Percentiles rank a stretch among this genome's conserved stretches.
These are phyloP conservation scores for Cardiospermum halicacabum DNA, from an alignment of 345 rosid genomes.

Conservation along the genomic window DNA sequence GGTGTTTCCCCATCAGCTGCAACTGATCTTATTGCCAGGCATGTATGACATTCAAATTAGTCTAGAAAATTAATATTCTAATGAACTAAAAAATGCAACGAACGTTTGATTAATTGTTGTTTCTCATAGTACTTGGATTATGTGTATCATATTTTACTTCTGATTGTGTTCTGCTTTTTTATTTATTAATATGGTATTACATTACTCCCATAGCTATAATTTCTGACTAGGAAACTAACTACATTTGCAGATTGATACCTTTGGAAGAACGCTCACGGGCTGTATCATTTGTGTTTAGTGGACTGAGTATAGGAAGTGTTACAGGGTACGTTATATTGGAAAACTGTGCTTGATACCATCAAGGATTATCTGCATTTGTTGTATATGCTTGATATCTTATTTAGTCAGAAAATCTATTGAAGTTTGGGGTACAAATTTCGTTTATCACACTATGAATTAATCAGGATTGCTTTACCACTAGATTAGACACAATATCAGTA, in stretches of 20 bases:
- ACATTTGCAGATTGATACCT: conserved; percentile 67
- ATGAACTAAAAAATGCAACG: neutral
- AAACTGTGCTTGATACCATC: conserved; percentile 8
- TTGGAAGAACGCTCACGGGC: conserved; percentile 89
- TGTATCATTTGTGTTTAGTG: conserved; percentile 88
- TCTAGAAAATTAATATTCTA: conserved; percentile 17
- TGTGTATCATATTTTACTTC: neutral
- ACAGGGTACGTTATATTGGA: conserved; percentile 55
- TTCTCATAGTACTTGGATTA: conserved; percentile 5
- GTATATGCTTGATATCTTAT: conserved; percentile 11
- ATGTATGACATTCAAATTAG: conserved; percentile 34
- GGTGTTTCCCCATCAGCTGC: conserved; percentile 99
- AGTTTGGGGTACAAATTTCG: neutral
- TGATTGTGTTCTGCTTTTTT: neutral
- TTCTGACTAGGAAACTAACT: conserved; percentile 12
- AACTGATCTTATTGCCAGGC: conserved; percentile 97
- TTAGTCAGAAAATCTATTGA: neutral
- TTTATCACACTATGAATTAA: neutral
- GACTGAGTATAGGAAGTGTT: conserved; percentile 90
- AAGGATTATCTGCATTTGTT: neutral
- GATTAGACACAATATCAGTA: neutral
- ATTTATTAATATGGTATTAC: neutral
- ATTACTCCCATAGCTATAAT: neutral
- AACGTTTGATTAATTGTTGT: neutral
- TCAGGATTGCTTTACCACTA: neutral